Percentiles rank a stretch among this genome's conserved stretches.
Evolutionary conservation across 2,329 filamentous ascomycete genomes (phyloP).

Genomic region (Tolypocladium pustulatum): DNA sequence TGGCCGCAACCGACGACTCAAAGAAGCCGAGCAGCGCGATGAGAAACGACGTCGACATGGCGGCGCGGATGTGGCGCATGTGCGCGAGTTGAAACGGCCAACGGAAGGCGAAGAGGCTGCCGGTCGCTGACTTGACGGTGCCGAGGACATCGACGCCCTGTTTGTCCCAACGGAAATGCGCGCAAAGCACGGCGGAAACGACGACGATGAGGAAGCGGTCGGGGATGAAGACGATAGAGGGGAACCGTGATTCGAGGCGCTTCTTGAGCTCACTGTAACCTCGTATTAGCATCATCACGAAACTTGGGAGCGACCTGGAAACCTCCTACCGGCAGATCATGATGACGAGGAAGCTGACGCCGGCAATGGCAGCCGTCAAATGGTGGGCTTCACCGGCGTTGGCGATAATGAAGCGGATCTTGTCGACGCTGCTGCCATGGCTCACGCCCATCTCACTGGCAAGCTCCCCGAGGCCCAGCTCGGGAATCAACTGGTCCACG

Average conservation of each 20-base stretch:
- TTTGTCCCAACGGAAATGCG: conserved; percentile 65
- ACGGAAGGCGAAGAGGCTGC: conserved; percentile 66
- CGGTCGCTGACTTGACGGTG: conserved; percentile 62
- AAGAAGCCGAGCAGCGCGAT: conserved; percentile 97
- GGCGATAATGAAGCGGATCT: conserved; percentile 66
- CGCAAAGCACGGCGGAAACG: conserved; percentile 69
- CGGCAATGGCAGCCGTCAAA: conserved; percentile 67
- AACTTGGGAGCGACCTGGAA: not conserved
- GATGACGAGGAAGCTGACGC: conserved; percentile 73
- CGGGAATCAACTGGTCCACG: conserved; percentile 86
- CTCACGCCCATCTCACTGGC: conserved; percentile 56
- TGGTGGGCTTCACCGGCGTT: conserved; percentile 58
- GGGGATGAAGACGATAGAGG: conserved; percentile 75
- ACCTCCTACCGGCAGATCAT: conserved; percentile 69
- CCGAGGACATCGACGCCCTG: conserved; percentile 78
- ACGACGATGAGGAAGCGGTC: conserved; percentile 88
- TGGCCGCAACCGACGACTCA: conserved; percentile 91
- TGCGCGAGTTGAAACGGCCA: conserved; percentile 74
- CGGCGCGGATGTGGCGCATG: conserved; percentile 72
- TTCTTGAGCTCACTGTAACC: conserved; percentile 63
- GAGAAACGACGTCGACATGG: conserved; percentile 83
- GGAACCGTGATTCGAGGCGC: conserved; percentile 66
- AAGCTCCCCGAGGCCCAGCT: conserved; percentile 63
- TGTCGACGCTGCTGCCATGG: conserved; percentile 80
- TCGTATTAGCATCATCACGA: not conserved